Evolutionary conservation across 257 asterid genomes (phyloP), one percentile per base, ranked within the genome.

Genomic region (Thymus mandschuricus): DNA sequence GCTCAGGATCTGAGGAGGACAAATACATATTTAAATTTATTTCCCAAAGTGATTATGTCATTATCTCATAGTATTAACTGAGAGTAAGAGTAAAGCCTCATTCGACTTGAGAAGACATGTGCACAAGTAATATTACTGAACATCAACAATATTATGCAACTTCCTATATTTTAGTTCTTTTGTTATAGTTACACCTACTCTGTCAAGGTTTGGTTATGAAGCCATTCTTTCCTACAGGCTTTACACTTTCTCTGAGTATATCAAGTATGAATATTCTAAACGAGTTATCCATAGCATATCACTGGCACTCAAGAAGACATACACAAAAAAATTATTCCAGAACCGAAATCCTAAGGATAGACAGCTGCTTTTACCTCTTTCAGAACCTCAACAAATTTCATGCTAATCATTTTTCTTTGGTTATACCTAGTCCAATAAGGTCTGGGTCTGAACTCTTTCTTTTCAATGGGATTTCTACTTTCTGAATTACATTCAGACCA

Each of bases 1-100:
- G 62, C 55, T 57, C 44, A 69, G 48, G 60, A 67, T 78, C 45
- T 60, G 73, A 63, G 52, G 66, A 76, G 49, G 43, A 45, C 48
- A 58, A 46, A 49, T 44, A 65, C 44, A 52, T 35, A 51, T 35
- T 38, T 38, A 60, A 13, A 31, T 69, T 34, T 43, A 63, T 52
- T 60, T 58, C 48, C 54, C 49, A 49, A 21, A 46, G 58, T 55
- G 35, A 2, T 48, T 73, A 45, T 60, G 28, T 15, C 41, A 4
- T 38, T 38, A 4, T 38, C 41, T 31, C 50, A 57, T 55, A 21
- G 21, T 21, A 46, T 38, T 21, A 33, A 34, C 6, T 60, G 48
- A 56, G 9, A 58, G 12, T 15, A 70, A 44, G 35, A 45, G 51
- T 33, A 12, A 57, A 46, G 76, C 43, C 56, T 13, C 45, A 58